phyloP scores from a whole-genome alignment of 2,329 filamentous ascomycete species.

The Aspergillus oerlinghausenensis region DNA sequence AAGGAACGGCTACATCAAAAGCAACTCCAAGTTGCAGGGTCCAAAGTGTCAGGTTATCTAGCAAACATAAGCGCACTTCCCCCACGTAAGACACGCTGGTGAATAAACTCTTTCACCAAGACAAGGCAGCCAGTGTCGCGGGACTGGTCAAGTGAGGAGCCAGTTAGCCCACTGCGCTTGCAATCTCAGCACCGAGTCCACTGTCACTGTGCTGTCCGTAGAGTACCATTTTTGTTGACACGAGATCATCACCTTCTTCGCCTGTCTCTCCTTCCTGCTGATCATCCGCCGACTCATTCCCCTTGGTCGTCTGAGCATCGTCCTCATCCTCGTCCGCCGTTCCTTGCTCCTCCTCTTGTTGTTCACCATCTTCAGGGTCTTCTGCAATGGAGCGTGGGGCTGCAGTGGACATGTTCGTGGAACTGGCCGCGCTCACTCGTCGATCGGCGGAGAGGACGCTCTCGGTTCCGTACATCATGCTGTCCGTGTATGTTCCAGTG shows the following conservation, averaged over 20 bases:
- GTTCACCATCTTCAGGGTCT: slow-evolving; percentile 14
- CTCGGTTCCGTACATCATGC: slow-evolving; percentile 36
- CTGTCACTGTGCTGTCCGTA: slow-evolving; percentile 27
- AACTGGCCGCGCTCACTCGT: slow-evolving; percentile 38
- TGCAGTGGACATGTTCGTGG: slow-evolving; percentile 31
- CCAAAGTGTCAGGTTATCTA: slow-evolving; percentile 5
- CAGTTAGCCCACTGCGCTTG: slow-evolving; percentile 12
- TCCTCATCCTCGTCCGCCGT: slow-evolving; percentile 9
- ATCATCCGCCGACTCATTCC: slow-evolving; percentile 11
- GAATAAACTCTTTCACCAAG: background rate
- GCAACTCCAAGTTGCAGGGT: slow-evolving; percentile 4
- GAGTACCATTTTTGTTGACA: slow-evolving; percentile 25
- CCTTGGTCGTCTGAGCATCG: slow-evolving; percentile 15
- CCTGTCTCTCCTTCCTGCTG: slow-evolving; percentile 15
- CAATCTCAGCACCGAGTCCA: slow-evolving; percentile 27
- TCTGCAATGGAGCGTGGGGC: slow-evolving; percentile 21
- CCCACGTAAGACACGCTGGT: background rate
- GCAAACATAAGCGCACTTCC: background rate
- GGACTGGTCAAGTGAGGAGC: background rate
- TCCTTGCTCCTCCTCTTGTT: slow-evolving; percentile 11
- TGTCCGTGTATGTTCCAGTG: slow-evolving; percentile 39
- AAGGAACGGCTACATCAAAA: slow-evolving; percentile 11
- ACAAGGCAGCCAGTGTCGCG: background rate
- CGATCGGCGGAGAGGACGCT: slow-evolving; percentile 38
- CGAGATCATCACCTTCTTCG: slow-evolving; percentile 6